Conservation (phyloP, 768 basidiomycete species). For the Clitopilus hobsonii region DNA sequence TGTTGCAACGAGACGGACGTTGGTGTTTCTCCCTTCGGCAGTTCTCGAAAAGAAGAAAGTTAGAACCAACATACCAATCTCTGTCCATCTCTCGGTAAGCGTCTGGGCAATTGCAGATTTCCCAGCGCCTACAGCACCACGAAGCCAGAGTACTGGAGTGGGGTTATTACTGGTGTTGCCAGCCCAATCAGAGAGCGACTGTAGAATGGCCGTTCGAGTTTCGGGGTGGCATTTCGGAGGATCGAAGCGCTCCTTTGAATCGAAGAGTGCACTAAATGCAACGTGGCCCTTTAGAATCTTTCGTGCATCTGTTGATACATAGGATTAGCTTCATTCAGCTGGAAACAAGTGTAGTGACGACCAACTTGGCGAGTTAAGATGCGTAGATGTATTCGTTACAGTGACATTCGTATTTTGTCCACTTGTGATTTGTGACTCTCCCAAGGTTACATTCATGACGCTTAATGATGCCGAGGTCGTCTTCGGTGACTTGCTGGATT, state of each 20-base stretch:
- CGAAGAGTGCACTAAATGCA: background rate
- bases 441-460: no score
- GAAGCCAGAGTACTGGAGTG: background rate
- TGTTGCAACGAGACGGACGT: background rate
- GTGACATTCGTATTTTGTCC: no score
- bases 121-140: background rate
- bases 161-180: background rate
- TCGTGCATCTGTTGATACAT: background rate
- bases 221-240: background rate
- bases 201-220: background rate
- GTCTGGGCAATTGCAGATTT: background rate
- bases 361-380: no score
- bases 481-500: no score
- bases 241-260: background rate
- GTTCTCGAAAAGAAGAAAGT: background rate
- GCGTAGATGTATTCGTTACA: no score
- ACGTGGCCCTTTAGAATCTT: background rate
- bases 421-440: no score
- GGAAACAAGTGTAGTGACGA: no score
- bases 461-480: no score
- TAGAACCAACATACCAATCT: background rate
- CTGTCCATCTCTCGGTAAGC: background rate
- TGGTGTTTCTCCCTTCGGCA: background rate
- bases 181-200: background rate
- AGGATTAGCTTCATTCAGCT: no score